Percentiles rank a stretch among this genome's conserved stretches.
Evolutionary conservation across 2,329 filamentous ascomycete species (phyloP).

Genomic region (Aureobasidium mangrovei): DNA sequence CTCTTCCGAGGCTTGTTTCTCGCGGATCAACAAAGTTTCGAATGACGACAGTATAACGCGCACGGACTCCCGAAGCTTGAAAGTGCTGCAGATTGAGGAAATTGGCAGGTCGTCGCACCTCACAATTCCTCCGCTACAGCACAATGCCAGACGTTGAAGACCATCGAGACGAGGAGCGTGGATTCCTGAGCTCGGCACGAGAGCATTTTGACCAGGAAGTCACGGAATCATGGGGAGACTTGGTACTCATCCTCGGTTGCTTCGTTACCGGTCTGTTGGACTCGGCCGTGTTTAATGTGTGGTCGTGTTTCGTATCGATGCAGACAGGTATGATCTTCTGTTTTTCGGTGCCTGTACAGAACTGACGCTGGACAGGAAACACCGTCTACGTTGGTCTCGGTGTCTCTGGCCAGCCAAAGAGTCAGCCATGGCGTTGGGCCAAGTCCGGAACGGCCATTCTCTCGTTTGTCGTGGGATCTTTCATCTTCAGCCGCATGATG

Average conservation of each 20-base stretch:
- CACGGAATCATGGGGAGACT: constrained; percentile 54
- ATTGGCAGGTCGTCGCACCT: no score
- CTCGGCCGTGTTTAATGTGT: constrained; percentile 65
- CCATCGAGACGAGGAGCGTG: neutral
- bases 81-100: no score
- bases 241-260: constrained; percentile 63
- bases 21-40: no score
- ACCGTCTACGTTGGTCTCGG: constrained; percentile 72
- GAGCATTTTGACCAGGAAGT: constrained; percentile 41
- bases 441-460: constrained; percentile 63
- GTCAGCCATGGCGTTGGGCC: constrained; percentile 52
- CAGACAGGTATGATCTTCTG: constrained; percentile 53
- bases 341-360: neutral
- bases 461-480: constrained; percentile 63
- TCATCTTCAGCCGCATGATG: constrained; percentile 63
- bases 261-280: constrained; percentile 70
- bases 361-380: constrained; percentile 41
- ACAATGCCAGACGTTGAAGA: constrained; percentile 8
- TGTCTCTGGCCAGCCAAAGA: constrained; percentile 47
- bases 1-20: neutral
- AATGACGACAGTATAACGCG: neutral
- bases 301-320: constrained; percentile 77
- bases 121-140: neutral
- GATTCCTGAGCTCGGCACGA: neutral
- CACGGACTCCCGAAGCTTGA: constrained; percentile 4